phyloP scores from a whole-genome alignment of 306 rosid species.

The Gynostemma pentaphyllum region DNA sequence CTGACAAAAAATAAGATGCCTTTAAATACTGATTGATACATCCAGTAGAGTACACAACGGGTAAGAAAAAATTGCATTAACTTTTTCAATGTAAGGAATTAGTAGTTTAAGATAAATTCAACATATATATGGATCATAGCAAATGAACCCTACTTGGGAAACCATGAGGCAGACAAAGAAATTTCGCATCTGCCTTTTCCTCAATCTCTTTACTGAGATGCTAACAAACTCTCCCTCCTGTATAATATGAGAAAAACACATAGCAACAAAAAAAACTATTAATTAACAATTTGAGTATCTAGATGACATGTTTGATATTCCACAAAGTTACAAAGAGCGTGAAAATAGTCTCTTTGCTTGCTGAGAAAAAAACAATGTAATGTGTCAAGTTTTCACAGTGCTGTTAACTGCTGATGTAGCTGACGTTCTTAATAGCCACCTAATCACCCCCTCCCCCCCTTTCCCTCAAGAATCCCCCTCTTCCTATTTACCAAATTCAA shows the following conservation, averaged over 20 bases:
- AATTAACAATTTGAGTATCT: neutral
- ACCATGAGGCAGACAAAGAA: slow-evolving; percentile 84
- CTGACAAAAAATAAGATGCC: neutral
- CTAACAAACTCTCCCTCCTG: slow-evolving; percentile 84
- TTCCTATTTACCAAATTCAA: neutral
- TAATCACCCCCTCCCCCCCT: neutral
- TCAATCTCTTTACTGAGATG: slow-evolving; percentile 55
- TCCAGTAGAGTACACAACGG: neutral
- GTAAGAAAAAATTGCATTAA: neutral
- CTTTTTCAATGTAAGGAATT: neutral
- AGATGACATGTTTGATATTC: neutral
- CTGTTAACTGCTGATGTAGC: neutral
- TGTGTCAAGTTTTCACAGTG: neutral
- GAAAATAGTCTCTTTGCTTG: neutral
- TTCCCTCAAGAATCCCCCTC: neutral
- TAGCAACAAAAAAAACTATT: neutral
- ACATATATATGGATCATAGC: neutral
- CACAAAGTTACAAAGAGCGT: neutral
- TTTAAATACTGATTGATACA: neutral
- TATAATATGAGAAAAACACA: slow-evolving; percentile 4
- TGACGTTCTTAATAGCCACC: neutral
- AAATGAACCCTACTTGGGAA: slow-evolving; percentile 59
- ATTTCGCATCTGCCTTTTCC: slow-evolving; percentile 87
- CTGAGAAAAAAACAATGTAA: neutral
- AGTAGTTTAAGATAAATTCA: neutral